Percentiles rank a stretch among this genome's conserved stretches.
phyloP scores from a whole-genome alignment of 768 basidiomycete genomes.

The Boletus subcaerulescens region DNA sequence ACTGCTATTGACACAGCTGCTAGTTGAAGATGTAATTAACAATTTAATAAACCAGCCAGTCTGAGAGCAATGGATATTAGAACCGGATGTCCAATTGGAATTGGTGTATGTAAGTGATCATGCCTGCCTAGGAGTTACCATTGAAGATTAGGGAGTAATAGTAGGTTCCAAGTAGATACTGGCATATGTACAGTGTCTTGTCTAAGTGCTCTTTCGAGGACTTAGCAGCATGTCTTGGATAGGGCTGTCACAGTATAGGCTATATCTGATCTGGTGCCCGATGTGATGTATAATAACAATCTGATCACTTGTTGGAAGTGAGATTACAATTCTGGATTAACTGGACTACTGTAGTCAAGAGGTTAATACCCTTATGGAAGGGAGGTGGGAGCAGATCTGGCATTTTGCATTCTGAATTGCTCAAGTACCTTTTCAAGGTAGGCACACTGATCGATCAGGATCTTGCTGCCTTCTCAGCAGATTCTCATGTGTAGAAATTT shows the following conservation, averaged over 20 bases:
- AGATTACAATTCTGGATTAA: neutral
- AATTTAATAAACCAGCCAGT: neutral
- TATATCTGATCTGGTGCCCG: neutral
- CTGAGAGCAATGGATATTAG: neutral
- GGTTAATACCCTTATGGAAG: neutral
- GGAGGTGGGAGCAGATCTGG: neutral
- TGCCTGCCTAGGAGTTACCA: neutral
- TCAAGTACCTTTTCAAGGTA: neutral
- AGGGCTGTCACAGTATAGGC: neutral
- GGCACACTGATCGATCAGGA: neutral
- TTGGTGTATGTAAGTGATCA: neutral
- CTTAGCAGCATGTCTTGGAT: neutral
- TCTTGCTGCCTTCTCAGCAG: neutral
- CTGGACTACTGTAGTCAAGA: neutral
- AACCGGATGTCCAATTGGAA: neutral
- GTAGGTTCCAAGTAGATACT: neutral
- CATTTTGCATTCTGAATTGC: neutral
- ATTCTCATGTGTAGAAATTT: neutral
- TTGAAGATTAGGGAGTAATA: neutral
- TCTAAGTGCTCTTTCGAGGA: neutral
- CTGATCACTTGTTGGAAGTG: neutral
- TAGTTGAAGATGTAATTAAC: neutral
- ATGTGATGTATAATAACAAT: neutral
- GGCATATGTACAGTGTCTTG: neutral
- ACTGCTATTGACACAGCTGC: neutral